A percentile compares a stretch with the other conserved stretches of the same genome.
phyloP scores from a whole-genome alignment of 2,329 filamentous ascomycete genomes.

The Leptosphaerulina australis region DNA sequence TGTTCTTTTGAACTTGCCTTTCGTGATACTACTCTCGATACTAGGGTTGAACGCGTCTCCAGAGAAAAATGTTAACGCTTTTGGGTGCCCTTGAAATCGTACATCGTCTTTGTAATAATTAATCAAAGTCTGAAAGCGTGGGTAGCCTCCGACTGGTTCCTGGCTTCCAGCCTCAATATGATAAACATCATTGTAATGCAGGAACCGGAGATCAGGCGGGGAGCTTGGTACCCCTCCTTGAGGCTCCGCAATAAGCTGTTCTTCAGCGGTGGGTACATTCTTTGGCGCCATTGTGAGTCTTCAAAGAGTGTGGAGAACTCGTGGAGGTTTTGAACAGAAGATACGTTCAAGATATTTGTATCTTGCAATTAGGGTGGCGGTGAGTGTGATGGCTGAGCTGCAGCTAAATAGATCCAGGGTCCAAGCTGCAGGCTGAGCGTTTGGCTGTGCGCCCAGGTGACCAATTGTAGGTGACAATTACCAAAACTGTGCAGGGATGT shows the following conservation, averaged over 20 bases:
- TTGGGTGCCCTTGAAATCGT: constrained; percentile 66
- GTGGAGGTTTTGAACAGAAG: not conserved
- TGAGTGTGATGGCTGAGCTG: constrained; percentile 29
- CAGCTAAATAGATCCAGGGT: constrained; percentile 36
- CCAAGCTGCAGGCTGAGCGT: constrained; percentile 24
- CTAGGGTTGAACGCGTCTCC: constrained; percentile 93
- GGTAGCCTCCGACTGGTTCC: constrained; percentile 81
- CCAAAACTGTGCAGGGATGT: constrained; percentile 26
- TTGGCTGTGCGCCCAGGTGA: constrained; percentile 26
- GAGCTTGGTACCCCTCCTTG: constrained; percentile 51
- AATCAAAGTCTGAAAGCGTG: constrained; percentile 78
- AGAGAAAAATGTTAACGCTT: constrained; percentile 80
- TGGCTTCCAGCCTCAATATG: constrained; percentile 78
- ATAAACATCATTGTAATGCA: constrained; percentile 96
- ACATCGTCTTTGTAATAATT: constrained; percentile 73
- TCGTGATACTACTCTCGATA: constrained; percentile 85
- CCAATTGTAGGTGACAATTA: constrained; percentile 33
- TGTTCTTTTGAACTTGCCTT: constrained; percentile 60
- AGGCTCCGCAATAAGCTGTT: constrained; percentile 51
- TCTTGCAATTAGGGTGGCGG: constrained; percentile 25
- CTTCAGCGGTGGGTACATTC: constrained; percentile 38
- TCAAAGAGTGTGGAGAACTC: not conserved
- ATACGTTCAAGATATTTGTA: constrained; percentile 14
- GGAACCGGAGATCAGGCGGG: constrained; percentile 74
- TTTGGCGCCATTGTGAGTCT: constrained; percentile 32